Conservation (phyloP, 306 rosid genomes). For the Lathyrus oleraceus region DNA sequence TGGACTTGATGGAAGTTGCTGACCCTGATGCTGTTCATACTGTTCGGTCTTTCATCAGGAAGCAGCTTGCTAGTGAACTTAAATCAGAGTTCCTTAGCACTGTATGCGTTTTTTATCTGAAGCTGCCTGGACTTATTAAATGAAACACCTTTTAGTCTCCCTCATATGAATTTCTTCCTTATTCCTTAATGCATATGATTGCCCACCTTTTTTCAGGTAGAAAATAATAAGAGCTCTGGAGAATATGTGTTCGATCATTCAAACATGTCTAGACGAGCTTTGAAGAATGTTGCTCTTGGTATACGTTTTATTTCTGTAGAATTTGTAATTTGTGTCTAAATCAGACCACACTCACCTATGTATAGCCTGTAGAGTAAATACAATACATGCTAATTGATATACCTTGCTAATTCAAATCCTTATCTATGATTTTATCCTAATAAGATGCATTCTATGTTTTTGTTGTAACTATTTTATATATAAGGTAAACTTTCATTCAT, state of each 20-base stretch:
- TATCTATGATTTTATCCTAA: not conserved
- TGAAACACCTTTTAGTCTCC: conserved; percentile 26
- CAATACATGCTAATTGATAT: not conserved
- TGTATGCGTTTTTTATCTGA: conserved; percentile 47
- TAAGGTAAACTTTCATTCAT: conserved; percentile 28
- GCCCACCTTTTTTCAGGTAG: conserved; percentile 55
- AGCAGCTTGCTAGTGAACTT: conserved; percentile 82
- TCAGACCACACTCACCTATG: not conserved
- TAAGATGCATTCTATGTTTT: not conserved
- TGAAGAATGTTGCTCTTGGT: conserved; percentile 92
- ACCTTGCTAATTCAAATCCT: not conserved
- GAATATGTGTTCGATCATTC: conserved; percentile 70
- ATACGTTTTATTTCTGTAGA: conserved; percentile 26
- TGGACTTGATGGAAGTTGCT: conserved; percentile 97
- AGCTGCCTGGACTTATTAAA: conserved; percentile 28
- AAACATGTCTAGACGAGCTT: conserved; percentile 86
- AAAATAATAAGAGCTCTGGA: conserved; percentile 70
- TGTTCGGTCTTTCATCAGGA: conserved; percentile 81
- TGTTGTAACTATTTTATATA: not conserved
- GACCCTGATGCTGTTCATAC: conserved; percentile 97
- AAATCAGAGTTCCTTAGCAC: conserved; percentile 67
- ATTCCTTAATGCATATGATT: not conserved
- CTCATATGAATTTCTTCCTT: conserved; percentile 9
- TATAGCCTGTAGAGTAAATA: not conserved
- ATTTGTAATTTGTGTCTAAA: not conserved